Evolutionary conservation across 2,329 filamentous ascomycete species (phyloP).

Genomic region (Alternaria conjuncta): DNA sequence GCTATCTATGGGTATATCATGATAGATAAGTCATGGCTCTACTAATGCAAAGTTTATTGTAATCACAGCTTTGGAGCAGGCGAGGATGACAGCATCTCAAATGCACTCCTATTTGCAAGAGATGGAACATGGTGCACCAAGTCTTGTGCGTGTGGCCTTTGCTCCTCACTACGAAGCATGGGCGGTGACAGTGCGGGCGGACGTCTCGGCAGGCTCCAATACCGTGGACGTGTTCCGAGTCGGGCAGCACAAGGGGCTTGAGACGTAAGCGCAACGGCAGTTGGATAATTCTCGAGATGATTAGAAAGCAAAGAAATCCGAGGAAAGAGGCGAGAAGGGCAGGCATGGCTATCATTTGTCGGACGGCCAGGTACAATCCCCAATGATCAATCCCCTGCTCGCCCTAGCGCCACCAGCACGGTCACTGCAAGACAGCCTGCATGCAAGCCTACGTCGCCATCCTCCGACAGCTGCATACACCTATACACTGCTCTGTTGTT

Average conservation of each 20-base stretch:
- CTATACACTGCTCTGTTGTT: not conserved
- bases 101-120: not conserved
- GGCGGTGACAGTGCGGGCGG: not conserved
- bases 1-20: not conserved
- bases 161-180: not conserved
- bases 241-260: not conserved
- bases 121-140: not conserved
- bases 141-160: not conserved
- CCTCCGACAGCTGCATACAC: slow-evolving; percentile 22
- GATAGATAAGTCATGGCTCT: not conserved
- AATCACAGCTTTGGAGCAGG: not conserved
- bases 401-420: slow-evolving; percentile 43
- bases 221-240: not conserved
- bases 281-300: not conserved
- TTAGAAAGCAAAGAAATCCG: not conserved
- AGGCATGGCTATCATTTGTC: slow-evolving; percentile 6
- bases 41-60: not conserved
- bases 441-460: slow-evolving; percentile 41
- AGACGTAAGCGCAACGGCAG: not conserved
- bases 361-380: slow-evolving; percentile 33
- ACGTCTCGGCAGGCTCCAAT: not conserved
- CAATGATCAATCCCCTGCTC: slow-evolving; percentile 35
- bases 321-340: slow-evolving; percentile 1
- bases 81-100: not conserved
- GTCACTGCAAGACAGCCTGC: slow-evolving; percentile 36